Conservation (phyloP, 2,329 filamentous ascomycete genomes). For the Botryotinia narcissicola region DNA sequence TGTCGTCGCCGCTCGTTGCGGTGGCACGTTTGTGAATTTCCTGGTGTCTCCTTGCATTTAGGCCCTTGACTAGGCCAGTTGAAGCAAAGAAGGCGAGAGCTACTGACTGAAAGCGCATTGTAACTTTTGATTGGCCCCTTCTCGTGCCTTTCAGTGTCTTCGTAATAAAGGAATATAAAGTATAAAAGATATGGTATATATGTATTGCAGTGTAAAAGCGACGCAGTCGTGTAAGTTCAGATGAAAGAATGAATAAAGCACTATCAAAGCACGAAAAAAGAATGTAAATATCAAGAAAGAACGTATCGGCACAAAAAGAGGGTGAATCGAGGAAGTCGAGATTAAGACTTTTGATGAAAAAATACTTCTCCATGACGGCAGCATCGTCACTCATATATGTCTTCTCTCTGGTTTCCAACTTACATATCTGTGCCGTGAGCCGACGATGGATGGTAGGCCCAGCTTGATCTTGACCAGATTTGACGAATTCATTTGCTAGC, state of each 20-base stretch:
- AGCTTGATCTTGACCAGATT: not conserved
- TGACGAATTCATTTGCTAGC: not conserved
- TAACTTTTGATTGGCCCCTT: not conserved
- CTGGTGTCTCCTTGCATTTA: conserved; percentile 9
- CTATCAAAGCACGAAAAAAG: conserved; percentile 20
- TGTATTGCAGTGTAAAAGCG: not conserved
- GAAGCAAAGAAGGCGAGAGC: conserved; percentile 24
- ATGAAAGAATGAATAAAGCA: conserved; percentile 1
- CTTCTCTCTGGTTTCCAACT: not conserved
- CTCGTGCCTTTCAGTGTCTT: not conserved
- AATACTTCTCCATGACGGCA: not conserved
- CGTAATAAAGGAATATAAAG: not conserved
- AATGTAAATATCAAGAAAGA: conserved; percentile 9
- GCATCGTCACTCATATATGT: conserved; percentile 11
- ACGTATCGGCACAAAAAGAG: conserved; percentile 7
- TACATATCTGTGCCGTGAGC: not conserved
- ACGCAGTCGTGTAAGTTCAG: conserved; percentile 13
- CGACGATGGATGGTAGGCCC: not conserved
- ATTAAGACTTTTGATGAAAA: conserved; percentile 2
- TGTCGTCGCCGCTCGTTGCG: not conserved
- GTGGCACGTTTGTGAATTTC: conserved; percentile 11
- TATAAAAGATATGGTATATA: not conserved
- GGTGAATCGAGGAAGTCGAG: not conserved
- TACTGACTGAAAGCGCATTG: conserved; percentile 25
- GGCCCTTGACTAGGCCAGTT: conserved; percentile 20